These are phyloP conservation scores for Inga leiocalycina DNA, from an alignment of 306 rosid species.

Conservation along the genomic window DNA sequence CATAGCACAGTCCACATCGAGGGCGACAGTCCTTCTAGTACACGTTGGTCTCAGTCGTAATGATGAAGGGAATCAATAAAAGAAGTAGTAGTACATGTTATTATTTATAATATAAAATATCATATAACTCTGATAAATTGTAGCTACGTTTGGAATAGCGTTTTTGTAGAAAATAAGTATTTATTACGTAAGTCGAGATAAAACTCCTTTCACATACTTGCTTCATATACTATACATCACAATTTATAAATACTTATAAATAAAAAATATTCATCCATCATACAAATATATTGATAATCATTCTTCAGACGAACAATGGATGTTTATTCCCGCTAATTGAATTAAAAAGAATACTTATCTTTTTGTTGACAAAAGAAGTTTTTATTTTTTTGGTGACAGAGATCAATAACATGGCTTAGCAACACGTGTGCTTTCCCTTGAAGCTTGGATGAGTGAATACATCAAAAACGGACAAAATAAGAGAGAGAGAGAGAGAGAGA, in stretches of 20 bases:
- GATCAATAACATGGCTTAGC: background rate
- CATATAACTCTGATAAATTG: too few relatives aligned
- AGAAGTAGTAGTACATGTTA: background rate
- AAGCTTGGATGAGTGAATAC: background rate
- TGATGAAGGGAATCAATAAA: background rate
- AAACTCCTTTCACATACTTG: too few relatives aligned
- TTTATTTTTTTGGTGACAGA: background rate
- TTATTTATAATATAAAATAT: background rate
- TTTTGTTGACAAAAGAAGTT: background rate
- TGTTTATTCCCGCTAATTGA: background rate
- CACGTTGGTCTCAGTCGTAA: background rate
- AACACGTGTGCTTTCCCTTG: background rate
- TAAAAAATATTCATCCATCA: too few relatives aligned
- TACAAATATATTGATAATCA: background rate
- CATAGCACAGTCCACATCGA: background rate
- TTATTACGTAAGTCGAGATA: too few relatives aligned
- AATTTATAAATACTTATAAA: too few relatives aligned
- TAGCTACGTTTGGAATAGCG: too few relatives aligned
- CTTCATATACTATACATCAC: too few relatives aligned
- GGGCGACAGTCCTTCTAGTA: background rate
- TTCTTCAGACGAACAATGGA: too few relatives aligned
- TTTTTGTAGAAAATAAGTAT: too few relatives aligned
- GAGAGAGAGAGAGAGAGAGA: background rate
- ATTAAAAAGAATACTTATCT: background rate
- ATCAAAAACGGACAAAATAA: constrained; percentile 22